Base-by-base conservation (phyloP, 2,329 filamentous ascomycete genomes). In the Sporothrix dimorphospora region DNA sequence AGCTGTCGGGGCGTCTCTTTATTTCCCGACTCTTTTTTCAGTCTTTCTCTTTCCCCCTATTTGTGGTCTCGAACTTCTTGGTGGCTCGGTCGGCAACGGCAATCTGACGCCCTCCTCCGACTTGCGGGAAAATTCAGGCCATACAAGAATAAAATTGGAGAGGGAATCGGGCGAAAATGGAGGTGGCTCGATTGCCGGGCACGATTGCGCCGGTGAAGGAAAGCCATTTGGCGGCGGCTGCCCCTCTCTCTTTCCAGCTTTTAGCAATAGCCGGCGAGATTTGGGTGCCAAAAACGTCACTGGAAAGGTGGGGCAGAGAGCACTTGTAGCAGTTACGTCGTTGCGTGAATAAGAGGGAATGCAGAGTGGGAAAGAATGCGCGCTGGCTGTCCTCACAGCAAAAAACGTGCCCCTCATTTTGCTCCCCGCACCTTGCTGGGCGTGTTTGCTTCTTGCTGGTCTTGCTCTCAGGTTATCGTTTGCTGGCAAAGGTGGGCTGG, bases 101-200 rank as follows among this genome's bases (percentile, higher is more conserved):
- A 51, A 49, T 38, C 65, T 38, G 65, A 51, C n/a, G 27, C 27
- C 21, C 8, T 68, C 19, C n/a, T 45, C 67, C 24, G 51, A 59
- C 38, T 69, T 69, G 51, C 67, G 67, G 67, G 51, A 69, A 47
- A 69, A 57, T 59, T 19, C 14, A 57, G 8, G 45, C 45, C 9
- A 21, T 55, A 16, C 8, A 21, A 34, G 7, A 24, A 45, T 8
- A 2, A 68, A 61, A 45, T n/a, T n/a, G n/a, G n/a, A n/a, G n/a
- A n/a, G n/a, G n/a, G 42, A 61, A 61, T 24, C 8, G 55, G 14
- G 14, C 34, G n/a, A 42, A 42, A 14, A 55, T 68, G 47, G 49
- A 30, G 38, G 66, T n/a, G 66, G 66, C 12, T 47, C n/a, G 66
- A 69, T 67, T 67, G 63, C 65, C 21, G 40, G 59, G n/a, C 34